Base-by-base conservation (phyloP, 768 basidiomycete genomes). In the Phanerodontia chrysosporium region DNA sequence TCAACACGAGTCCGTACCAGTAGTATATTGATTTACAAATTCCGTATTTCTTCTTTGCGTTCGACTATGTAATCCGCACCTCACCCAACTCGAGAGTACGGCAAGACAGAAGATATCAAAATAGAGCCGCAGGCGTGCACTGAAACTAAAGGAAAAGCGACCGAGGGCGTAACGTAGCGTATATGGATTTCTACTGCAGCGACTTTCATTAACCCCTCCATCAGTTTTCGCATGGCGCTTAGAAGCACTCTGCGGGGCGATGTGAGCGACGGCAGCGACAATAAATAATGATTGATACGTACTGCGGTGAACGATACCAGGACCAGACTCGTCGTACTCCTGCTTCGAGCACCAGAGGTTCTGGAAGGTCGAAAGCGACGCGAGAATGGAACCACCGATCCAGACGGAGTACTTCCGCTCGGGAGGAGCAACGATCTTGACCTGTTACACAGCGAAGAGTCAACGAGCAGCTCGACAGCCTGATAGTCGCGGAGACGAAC, bases 341-440 rank as follows among this genome's bases (percentile, higher is more conserved):
- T 80, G 79, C 73, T 80, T 80, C 58, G 76, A 74, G 68, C 81
- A 80, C 83, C 84, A 86, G 72, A 85, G 79, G 75, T 83, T 83
- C 75, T 86, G 84, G 83, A 86, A 86, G 59, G 84, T 86, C 55
- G 76, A 78, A 54, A 86, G 75, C 22, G 83, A 84, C 29, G 84
- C 83, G 59, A 78, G 68, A 62, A 77, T 77, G 45, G 75, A 76
- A 51, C 76, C 76, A 72, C 75, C 76, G 67, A 82, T 82, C 80
- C 83, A 85, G 75, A 84, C 83, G 51, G 83, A 84, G 80, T 85
- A 85, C 72, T 83, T 87, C 66, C 85, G 74, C 78, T 87, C 85
- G 30, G 85, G 84, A 45, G 85, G 84, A 45, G 84, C 82, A 61
- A 85, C 83, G 61, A 85, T 84, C 79, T 82, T 82, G 75, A 82